These are phyloP conservation scores for Trichoderma brevicompactum DNA, from an alignment of 2,329 filamentous ascomycete species.

Conservation along the genomic window DNA sequence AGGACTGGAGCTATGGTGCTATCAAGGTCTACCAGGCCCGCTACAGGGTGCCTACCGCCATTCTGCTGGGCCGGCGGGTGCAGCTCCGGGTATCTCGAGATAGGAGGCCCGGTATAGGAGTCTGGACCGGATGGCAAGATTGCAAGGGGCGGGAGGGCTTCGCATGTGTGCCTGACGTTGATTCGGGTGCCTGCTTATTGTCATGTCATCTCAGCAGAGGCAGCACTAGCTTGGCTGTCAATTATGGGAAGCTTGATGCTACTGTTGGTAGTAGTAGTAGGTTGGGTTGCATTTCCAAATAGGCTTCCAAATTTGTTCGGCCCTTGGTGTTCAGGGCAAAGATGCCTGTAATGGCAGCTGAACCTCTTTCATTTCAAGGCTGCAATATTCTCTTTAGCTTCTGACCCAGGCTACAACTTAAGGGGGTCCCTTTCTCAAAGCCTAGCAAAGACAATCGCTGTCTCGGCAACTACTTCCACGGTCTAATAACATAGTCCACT, in stretches of 20 bases:
- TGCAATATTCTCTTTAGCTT: neutral
- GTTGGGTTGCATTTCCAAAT: too few relatives aligned
- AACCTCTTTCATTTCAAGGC: neutral
- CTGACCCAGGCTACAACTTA: neutral
- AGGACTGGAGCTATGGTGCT: neutral
- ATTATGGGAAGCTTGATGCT: slow-evolving; percentile 7
- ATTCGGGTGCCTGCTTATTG: slow-evolving; percentile 24
- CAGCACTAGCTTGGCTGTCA: slow-evolving; percentile 6
- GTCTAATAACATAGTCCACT: neutral
- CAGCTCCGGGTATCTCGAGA: slow-evolving; percentile 8
- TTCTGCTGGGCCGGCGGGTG: neutral
- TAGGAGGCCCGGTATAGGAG: slow-evolving; percentile 17
- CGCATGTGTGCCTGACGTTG: slow-evolving; percentile 8
- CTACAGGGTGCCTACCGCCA: slow-evolving; percentile 25
- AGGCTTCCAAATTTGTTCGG: too few relatives aligned
- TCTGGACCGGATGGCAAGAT: neutral
- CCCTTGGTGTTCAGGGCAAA: too few relatives aligned
- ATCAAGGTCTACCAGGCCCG: neutral
- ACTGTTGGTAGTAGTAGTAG: too few relatives aligned
- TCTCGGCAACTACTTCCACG: neutral
- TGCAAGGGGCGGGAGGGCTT: neutral
- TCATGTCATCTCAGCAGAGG: neutral
- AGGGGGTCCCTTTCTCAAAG: slow-evolving; percentile 16
- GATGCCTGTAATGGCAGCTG: too few relatives aligned
- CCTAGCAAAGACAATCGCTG: neutral